Conservation (phyloP, 768 basidiomycete genomes). For the Cystofilobasidium macerans region DNA sequence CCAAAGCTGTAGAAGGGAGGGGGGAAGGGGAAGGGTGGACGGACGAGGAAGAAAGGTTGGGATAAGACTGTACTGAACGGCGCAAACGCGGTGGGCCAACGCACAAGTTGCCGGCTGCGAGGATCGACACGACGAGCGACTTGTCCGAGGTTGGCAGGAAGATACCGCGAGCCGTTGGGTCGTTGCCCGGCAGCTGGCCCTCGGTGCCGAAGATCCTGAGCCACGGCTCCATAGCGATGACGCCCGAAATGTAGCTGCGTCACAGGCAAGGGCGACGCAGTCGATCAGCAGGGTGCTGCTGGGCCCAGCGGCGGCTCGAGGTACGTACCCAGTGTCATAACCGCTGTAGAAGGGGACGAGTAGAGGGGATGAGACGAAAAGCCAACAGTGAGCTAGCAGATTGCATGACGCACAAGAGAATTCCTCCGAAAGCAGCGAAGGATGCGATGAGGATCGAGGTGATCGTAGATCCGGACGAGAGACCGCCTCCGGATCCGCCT, state of each 20-base stretch:
- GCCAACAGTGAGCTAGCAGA: no score
- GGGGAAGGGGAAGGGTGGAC: not conserved
- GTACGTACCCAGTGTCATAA: no score
- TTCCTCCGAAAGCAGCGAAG: no score
- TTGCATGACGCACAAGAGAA: no score
- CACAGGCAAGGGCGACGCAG: no score
- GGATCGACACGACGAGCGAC: conserved; percentile 40
- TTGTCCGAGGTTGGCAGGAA: conserved; percentile 26
- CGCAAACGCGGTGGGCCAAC: conserved; percentile 19
- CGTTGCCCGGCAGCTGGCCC: not conserved
- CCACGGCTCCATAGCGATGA: conserved; percentile 8
- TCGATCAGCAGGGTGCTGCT: no score
- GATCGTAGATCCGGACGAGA: no score
- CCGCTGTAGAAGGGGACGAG: no score
- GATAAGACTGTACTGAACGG: not conserved
- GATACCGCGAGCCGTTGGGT: not conserved
- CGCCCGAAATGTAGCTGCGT: not conserved
- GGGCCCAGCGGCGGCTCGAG: no score
- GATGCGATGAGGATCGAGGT: no score
- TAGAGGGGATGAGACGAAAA: no score
- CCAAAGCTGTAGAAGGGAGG: not conserved
- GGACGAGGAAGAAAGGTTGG: not conserved
- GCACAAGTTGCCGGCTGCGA: conserved; percentile 41
- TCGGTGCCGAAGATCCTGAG: not conserved
- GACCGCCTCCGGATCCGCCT: no score